Evolutionary conservation across 208 protist species (phyloP).

Genomic region (Plasmodiophora brassicae): DNA sequence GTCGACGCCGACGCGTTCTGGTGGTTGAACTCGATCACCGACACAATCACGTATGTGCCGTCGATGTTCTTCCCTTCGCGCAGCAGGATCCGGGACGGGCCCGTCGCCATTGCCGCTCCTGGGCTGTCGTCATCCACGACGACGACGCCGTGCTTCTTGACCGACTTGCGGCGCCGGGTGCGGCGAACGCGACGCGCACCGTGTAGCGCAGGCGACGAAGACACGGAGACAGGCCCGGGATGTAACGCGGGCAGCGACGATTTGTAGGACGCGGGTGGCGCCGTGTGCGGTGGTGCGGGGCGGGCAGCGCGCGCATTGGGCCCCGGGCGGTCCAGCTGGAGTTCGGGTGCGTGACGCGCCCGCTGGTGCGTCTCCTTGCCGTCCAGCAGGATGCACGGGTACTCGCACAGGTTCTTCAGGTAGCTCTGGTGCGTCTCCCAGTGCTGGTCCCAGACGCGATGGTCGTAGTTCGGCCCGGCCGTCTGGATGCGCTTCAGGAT

Average conservation of each 20-base stretch:
- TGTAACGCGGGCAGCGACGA: neutral
- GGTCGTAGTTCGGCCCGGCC: slow-evolving; percentile 20
- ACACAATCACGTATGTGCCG: slow-evolving; percentile 10
- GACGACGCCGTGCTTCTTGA: too few species aligned
- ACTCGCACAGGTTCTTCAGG: slow-evolving; percentile 31
- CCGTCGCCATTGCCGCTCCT: neutral
- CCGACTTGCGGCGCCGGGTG: too few species aligned
- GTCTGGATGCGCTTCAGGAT: slow-evolving; percentile 26
- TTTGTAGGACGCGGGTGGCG: neutral
- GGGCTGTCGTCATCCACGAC: too few species aligned
- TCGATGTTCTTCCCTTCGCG: slow-evolving; percentile 6
- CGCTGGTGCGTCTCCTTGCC: neutral
- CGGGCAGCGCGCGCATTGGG: neutral
- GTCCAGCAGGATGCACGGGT: slow-evolving; percentile 28
- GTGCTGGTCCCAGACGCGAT: slow-evolving; percentile 5
- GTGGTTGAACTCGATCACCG: neutral
- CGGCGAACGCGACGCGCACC: too few species aligned
- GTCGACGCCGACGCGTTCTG: too few species aligned
- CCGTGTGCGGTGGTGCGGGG: neutral
- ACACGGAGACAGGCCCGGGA: too few species aligned
- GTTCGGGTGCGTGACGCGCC: too few species aligned
- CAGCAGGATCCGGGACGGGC: neutral
- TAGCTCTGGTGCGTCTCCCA: neutral
- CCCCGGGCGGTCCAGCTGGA: neutral
- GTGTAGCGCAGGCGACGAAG: too few species aligned